Evolutionary conservation across 345 rosid species (phyloP).

Genomic region (Durio zibethinus): DNA sequence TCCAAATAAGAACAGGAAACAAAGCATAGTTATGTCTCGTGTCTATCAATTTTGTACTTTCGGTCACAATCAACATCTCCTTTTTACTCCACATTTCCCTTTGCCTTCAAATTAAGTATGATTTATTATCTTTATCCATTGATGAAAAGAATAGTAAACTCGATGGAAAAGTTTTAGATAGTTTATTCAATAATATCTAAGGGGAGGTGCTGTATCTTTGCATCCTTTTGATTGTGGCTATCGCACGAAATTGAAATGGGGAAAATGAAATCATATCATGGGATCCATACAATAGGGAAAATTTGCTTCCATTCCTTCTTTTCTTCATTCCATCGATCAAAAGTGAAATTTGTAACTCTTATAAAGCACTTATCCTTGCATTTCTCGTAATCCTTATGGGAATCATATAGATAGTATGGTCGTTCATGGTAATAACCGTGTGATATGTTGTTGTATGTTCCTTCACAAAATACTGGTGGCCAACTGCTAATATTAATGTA

Average conservation of each 20-base stretch:
- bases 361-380: slow-evolving; percentile 5
- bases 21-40: neutral
- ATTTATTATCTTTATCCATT: neutral
- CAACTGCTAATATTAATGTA: neutral
- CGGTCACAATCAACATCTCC: slow-evolving; percentile 7
- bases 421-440: neutral
- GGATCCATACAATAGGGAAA: neutral
- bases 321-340: neutral
- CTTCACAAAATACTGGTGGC: neutral
- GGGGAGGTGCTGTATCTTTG: no score
- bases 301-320: neutral
- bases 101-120: neutral
- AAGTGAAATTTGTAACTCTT: neutral
- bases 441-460: neutral
- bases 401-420: slow-evolving; percentile 10
- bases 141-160: neutral
- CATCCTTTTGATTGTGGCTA: no score
- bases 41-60: slow-evolving; percentile 12
- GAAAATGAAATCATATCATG: neutral
- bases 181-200: no score
- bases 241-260: neutral
- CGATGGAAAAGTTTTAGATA: neutral
- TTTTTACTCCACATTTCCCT: neutral
- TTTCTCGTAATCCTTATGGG: slow-evolving; percentile 11
- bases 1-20: neutral